Evolutionary conservation across 805 yeast genomes (phyloP), one percentile per base, ranked within the genome.

Genomic region (Barnettozyma siamensis): DNA sequence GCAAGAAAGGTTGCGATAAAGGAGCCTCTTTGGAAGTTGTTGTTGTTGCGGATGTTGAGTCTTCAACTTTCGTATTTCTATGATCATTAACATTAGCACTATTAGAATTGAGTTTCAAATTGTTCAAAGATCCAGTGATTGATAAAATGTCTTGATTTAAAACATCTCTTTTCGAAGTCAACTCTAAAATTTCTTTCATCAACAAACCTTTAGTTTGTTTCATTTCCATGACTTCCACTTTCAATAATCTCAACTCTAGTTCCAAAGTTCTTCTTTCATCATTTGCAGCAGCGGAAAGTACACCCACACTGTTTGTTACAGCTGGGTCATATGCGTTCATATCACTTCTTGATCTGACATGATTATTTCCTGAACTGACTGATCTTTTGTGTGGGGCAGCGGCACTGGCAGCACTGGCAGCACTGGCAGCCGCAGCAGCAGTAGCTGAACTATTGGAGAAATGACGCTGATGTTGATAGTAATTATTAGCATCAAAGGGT

Each of bases 101-200:
- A 17, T 38, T 16, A 13, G 32, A 37, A 12, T 30, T 29, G 6
- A 43, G 13, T 34, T 49, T 47, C 33, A 50, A 30, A 12, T 34
- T 42, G 10, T 66, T 26, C 42, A 58, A 44, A 39, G 55, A 50
- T 15, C 43, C 45, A 16, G 53, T 43, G 32, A 74, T 50, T 4
- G 49, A 53, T 7, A 57, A 50, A 21, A 80, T 62, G 40, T 80
- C 86, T 15, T 50, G 46, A 35, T 60, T 63, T 38, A 87, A 60
- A 15, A 62, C 59, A 27, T 63, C 66, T 59, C 73, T 80, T 35
- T 72, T 71, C 1, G 51, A 45, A 24, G 63, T 69, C 46, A 88
- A 63, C 16, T 64, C 70, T 36, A 67, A 72, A 12, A 83, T 67
- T 31, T 83, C 88, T 33, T 63, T 65, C 17, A 64, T 43, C 28